Percentiles rank a stretch among this genome's conserved stretches.
Evolutionary conservation across 371 early-diverging fungal genomes (phyloP).

Genomic region (Rhizopus stolonifer): DNA sequence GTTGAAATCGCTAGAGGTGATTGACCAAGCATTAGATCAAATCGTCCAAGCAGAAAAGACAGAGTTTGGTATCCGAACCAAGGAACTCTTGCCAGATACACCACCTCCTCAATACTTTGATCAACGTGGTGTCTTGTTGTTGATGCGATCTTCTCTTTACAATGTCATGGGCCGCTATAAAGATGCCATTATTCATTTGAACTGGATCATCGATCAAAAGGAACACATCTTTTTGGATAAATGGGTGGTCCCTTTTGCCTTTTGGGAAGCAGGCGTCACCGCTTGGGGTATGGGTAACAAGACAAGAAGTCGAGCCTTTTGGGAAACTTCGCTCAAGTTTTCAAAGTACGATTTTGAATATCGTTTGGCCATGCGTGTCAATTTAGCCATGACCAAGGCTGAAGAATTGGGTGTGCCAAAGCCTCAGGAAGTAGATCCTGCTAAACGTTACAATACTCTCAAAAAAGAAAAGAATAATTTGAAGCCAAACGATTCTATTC

Average conservation of each 20-base stretch:
- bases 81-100: slow-evolving; percentile 43
- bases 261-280: slow-evolving; percentile 55
- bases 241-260: slow-evolving; percentile 64
- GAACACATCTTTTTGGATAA: slow-evolving; percentile 49
- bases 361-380: slow-evolving; percentile 43
- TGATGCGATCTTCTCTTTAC: slow-evolving; percentile 41
- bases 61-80: slow-evolving; percentile 44
- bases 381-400: slow-evolving; percentile 42
- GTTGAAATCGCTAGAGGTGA: slow-evolving; percentile 34
- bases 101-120: slow-evolving; percentile 47
- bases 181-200: slow-evolving; percentile 48
- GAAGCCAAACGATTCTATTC: slow-evolving; percentile 20
- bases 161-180: slow-evolving; percentile 41
- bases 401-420: slow-evolving; percentile 40
- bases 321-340: slow-evolving; percentile 42
- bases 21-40: slow-evolving; percentile 38
- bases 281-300: slow-evolving; percentile 51
- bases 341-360: slow-evolving; percentile 53
- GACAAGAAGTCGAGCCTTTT: slow-evolving; percentile 35
- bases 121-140: slow-evolving; percentile 43
- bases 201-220: slow-evolving; percentile 63
- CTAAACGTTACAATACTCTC: slow-evolving; percentile 12
- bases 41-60: slow-evolving; percentile 46
- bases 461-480: slow-evolving; percentile 8
- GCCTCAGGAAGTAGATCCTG: slow-evolving; percentile 18